phyloP scores from a whole-genome alignment of 1,284 basidiomycete species.

The Ustilago hordei region DNA sequence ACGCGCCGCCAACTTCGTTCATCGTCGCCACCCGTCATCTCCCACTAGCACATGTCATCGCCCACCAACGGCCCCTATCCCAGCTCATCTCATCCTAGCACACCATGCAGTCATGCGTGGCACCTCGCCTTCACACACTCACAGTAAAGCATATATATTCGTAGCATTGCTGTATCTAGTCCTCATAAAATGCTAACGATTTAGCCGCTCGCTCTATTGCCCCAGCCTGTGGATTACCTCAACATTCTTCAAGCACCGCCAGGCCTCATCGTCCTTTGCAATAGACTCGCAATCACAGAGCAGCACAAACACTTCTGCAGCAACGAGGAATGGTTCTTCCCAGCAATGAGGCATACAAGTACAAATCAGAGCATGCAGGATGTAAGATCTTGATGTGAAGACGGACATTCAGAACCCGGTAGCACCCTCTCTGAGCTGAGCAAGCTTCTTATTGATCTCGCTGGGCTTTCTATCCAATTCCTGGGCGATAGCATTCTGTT shows the following conservation, averaged over 20 bases:
- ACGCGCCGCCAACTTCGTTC: no score
- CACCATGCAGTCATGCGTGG: no score
- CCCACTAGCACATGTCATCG: no score
- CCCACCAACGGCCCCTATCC: no score
- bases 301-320: not conserved
- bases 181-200: no score
- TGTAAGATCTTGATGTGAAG: not conserved
- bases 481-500: constrained; percentile 61
- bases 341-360: constrained; percentile 9
- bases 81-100: no score
- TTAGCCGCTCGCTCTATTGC: no score
- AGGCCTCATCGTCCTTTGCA: not conserved
- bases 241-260: not conserved
- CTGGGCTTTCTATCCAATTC: constrained; percentile 64
- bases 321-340: not conserved
- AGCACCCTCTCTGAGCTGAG: constrained; percentile 57
- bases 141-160: no score
- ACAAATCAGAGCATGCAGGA: not conserved
- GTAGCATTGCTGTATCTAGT: no score
- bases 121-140: no score
- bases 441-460: constrained; percentile 68
- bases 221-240: no score
- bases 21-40: no score
- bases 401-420: constrained; percentile 45
- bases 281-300: not conserved